These are phyloP conservation scores for Leccinum pallidistipes DNA, from an alignment of 1,284 basidiomycete genomes.

Conservation along the genomic window DNA sequence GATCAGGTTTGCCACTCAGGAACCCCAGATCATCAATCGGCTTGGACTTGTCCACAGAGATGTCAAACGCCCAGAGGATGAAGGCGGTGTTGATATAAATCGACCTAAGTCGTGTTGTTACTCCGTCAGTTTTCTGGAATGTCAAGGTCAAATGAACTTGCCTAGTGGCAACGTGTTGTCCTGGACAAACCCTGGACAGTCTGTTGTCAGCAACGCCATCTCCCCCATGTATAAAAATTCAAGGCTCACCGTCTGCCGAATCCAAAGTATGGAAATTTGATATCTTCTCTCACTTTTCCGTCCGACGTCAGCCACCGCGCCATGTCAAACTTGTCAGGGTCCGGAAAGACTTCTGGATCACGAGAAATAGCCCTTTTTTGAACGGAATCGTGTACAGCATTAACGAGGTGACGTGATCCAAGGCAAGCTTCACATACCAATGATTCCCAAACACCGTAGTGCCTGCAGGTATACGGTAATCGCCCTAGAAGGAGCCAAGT, in stretches of 20 bases:
- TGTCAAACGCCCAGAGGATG: not conserved
- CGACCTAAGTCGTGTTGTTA: not conserved
- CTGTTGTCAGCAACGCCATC: not conserved
- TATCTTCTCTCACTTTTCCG: slow-evolving; percentile 7
- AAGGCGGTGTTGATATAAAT: not conserved
- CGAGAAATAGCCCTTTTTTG: slow-evolving; percentile 14
- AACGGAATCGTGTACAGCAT: not conserved
- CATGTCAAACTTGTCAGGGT: slow-evolving; percentile 11
- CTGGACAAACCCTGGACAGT: slow-evolving; percentile 14
- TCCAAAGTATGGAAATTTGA: slow-evolving; percentile 14
- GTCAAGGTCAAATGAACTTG: not conserved
- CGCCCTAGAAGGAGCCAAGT: slow-evolving; percentile 6
- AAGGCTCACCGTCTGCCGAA: slow-evolving; percentile 16
- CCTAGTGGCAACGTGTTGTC: slow-evolving; percentile 16
- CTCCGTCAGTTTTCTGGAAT: not conserved
- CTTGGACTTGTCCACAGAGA: not conserved
- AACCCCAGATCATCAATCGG: not conserved
- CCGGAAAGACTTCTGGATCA: slow-evolving; percentile 15
- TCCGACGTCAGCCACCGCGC: slow-evolving; percentile 12
- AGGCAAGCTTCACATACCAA: slow-evolving; percentile 3
- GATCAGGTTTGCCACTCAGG: too few species aligned
- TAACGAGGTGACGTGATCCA: not conserved
- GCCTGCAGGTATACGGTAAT: slow-evolving; percentile 14
- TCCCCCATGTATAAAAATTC: too few species aligned
- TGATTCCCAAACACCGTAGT: slow-evolving; percentile 13